Percentiles rank a stretch among this genome's conserved stretches.
Evolutionary conservation across 1,139 yeast genomes (phyloP).

Genomic region (Blastobotrys raffinosifermentans): DNA sequence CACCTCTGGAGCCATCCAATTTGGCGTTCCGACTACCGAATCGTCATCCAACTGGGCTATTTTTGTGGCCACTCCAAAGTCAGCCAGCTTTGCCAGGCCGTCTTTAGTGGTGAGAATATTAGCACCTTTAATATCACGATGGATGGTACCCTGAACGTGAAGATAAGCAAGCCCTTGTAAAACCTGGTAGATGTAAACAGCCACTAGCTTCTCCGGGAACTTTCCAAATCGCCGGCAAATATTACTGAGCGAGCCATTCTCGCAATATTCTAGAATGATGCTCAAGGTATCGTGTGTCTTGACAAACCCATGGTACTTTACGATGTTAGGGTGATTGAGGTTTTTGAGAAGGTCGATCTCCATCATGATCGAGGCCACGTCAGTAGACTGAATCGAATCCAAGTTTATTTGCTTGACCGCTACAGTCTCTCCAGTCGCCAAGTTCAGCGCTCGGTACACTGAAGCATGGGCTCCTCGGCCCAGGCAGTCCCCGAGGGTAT

Average conservation of each 20-base stretch:
- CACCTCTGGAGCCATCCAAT: slow-evolving; percentile 88
- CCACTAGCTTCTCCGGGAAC: slow-evolving; percentile 55
- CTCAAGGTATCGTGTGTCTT: slow-evolving; percentile 61
- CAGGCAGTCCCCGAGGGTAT: slow-evolving; percentile 47
- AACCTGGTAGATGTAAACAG: slow-evolving; percentile 61
- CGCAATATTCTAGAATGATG: slow-evolving; percentile 75
- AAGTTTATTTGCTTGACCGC: slow-evolving; percentile 81
- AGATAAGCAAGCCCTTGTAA: slow-evolving; percentile 64
- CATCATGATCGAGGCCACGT: slow-evolving; percentile 34
- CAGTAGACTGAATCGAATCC: slow-evolving; percentile 34
- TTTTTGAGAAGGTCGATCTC: slow-evolving; percentile 49
- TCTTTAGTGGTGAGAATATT: slow-evolving; percentile 58
- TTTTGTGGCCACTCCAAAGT: slow-evolving; percentile 71
- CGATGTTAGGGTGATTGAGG: slow-evolving; percentile 86
- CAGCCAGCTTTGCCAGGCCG: slow-evolving; percentile 64
- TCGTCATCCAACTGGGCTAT: slow-evolving; percentile 19
- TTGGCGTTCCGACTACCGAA: slow-evolving; percentile 59
- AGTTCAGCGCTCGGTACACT: slow-evolving; percentile 64
- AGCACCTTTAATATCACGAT: slow-evolving; percentile 75
- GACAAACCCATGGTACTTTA: slow-evolving; percentile 83
- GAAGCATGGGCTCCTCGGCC: slow-evolving; percentile 81
- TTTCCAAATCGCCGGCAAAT: slow-evolving; percentile 51
- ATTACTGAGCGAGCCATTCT: slow-evolving; percentile 78
- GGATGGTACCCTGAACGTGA: slow-evolving; percentile 69
- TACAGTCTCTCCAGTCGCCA: slow-evolving; percentile 58